phyloP scores from a whole-genome alignment of 2,329 filamentous ascomycete species.

The Xylaria sp. region DNA sequence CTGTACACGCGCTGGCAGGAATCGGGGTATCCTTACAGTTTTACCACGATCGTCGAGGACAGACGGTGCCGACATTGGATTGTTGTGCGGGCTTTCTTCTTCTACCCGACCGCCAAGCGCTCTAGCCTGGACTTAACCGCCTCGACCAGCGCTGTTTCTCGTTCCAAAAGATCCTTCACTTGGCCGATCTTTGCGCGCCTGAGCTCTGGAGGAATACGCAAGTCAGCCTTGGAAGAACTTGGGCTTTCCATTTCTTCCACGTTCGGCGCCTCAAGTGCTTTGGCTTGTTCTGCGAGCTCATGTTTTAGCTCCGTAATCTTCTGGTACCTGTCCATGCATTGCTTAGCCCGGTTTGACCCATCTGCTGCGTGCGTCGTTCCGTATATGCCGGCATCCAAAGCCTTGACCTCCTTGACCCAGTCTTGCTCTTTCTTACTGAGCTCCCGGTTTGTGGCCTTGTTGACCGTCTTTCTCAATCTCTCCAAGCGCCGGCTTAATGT shows the following conservation, averaged over 20 bases:
- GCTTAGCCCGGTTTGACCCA: conserved; percentile 50
- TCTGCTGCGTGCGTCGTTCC: conserved; percentile 42
- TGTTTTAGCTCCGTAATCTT: conserved; percentile 60
- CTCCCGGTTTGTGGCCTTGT: conserved; percentile 54
- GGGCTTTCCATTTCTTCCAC: conserved; percentile 39
- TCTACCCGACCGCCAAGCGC: conserved; percentile 50
- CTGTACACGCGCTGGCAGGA: conserved; percentile 16
- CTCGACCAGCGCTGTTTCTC: conserved; percentile 72
- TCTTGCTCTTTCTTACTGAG: conserved; percentile 67
- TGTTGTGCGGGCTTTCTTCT: conserved; percentile 20
- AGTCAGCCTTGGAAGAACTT: conserved; percentile 46
- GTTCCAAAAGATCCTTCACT: conserved; percentile 66
- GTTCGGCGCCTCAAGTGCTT: conserved; percentile 45
- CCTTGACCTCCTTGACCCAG: conserved; percentile 53
- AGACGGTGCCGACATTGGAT: conserved; percentile 14
- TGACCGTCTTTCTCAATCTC: conserved; percentile 47
- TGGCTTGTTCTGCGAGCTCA: conserved; percentile 59
- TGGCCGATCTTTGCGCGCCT: conserved; percentile 67
- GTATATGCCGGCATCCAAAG: conserved; percentile 49
- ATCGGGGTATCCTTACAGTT: conserved; percentile 23
- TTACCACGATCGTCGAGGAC: conserved; percentile 27
- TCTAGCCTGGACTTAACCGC: conserved; percentile 68
- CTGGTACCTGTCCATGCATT: conserved; percentile 62
- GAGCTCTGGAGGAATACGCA: conserved; percentile 64
- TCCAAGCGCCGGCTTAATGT: conserved; percentile 60